Evolutionary conservation across 1,284 basidiomycete genomes (phyloP).

Genomic region (Cutaneotrichosporon dermatis): DNA sequence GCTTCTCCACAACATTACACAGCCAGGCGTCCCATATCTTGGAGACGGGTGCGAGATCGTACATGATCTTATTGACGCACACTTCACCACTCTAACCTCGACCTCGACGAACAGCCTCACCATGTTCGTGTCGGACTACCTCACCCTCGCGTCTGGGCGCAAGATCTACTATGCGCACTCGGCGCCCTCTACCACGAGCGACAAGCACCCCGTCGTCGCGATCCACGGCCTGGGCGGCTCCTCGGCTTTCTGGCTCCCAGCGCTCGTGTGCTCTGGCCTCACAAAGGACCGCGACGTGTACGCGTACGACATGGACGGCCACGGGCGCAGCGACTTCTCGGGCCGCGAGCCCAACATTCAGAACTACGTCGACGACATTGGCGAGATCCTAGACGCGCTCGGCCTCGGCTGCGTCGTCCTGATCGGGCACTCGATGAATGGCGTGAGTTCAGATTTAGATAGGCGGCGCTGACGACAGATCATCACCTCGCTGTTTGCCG

Average conservation of each 20-base stretch:
- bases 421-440: constrained; percentile 34
- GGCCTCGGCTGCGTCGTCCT: constrained; percentile 22
- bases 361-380: constrained; percentile 23
- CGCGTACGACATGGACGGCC: constrained; percentile 31
- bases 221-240: constrained; percentile 27
- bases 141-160: constrained; percentile 8
- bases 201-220: constrained; percentile 45
- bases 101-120: neutral
- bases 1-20: neutral
- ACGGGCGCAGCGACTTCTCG: constrained; percentile 23
- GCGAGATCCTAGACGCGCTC: constrained; percentile 19
- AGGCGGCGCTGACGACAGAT: constrained; percentile 15
- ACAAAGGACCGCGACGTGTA: constrained; percentile 18
- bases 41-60: neutral
- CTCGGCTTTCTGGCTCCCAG: constrained; percentile 47
- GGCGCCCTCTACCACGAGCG: constrained; percentile 54
- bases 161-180: constrained; percentile 16
- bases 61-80: neutral
- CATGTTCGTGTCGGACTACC: constrained; percentile 13
- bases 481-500: constrained; percentile 24
- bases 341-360: constrained; percentile 15
- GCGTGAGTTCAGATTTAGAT: constrained; percentile 16
- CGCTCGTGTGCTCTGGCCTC: constrained; percentile 14
- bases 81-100: neutral
- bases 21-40: too few species aligned